Conservation (phyloP, 352 stramenopile genomes). For the Phytophthora cactorum region DNA sequence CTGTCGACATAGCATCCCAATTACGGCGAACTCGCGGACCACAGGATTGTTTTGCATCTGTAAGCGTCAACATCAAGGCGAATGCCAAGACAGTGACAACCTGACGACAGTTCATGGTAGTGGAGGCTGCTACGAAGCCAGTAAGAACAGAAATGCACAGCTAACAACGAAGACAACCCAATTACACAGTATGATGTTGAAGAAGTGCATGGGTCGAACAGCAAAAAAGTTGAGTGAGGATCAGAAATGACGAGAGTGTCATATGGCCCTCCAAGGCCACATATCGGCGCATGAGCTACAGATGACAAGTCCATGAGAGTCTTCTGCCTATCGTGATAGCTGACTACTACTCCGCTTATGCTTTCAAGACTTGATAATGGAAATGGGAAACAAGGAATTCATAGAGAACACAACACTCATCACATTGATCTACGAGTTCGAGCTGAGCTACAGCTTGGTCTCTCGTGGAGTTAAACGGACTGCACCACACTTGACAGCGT, state of each 20-base stretch:
- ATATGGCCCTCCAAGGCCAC: constrained; percentile 9
- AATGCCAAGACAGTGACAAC: constrained; percentile 12
- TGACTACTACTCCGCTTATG: not conserved
- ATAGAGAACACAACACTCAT: not conserved
- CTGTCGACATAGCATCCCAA: constrained; percentile 40
- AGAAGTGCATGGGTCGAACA: constrained; percentile 7
- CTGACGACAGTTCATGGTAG: constrained; percentile 18
- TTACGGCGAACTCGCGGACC: constrained; percentile 43
- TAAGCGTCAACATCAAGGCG: constrained; percentile 1
- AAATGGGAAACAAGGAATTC: not conserved
- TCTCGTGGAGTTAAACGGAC: constrained; percentile 21
- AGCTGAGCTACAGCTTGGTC: constrained; percentile 9
- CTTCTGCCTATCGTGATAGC: not conserved
- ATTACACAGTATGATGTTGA: not conserved
- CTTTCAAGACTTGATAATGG: not conserved
- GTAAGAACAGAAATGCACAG: not conserved
- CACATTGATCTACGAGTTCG: constrained; percentile 17
- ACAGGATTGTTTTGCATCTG: constrained; percentile 2
- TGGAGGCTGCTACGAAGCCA: not conserved
- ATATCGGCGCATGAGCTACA: constrained; percentile 1
- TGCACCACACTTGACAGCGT: constrained; percentile 27
- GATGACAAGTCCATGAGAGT: constrained; percentile 1
- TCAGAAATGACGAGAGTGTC: constrained; percentile 20
- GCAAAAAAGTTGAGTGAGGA: constrained; percentile 4
- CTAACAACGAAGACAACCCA: not conserved